Percentiles rank a stretch among this genome's conserved stretches.
These are phyloP conservation scores for Vicia sativa DNA, from an alignment of 306 rosid genomes.

Conservation along the genomic window DNA sequence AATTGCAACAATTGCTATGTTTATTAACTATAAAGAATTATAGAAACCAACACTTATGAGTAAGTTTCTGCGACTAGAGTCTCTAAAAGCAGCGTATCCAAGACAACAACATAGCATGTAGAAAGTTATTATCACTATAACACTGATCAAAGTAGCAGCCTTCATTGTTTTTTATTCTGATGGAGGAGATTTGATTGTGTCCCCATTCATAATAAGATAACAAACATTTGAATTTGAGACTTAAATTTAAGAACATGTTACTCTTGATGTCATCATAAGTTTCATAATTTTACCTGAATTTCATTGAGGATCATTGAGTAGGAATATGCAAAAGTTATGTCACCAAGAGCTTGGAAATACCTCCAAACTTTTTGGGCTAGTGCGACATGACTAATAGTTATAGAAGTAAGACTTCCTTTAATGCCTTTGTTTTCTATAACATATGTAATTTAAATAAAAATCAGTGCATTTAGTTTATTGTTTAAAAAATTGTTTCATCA, in stretches of 20 bases:
- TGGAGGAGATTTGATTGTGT: constrained; percentile 51
- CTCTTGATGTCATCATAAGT: no score
- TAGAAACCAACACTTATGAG: constrained; percentile 48
- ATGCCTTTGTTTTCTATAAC: constrained; percentile 33
- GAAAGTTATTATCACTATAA: constrained; percentile 40
- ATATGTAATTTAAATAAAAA: constrained; percentile 24
- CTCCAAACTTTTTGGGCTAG: constrained; percentile 44
- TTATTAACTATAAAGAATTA: constrained; percentile 50
- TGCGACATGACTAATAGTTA: constrained; percentile 36
- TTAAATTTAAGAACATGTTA: neutral
- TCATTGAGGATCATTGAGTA: constrained; percentile 54
- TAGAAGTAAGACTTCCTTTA: constrained; percentile 45
- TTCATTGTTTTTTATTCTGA: constrained; percentile 45
- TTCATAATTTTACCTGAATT: constrained; percentile 43
- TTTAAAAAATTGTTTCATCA: no score
- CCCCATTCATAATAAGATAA: constrained; percentile 36
- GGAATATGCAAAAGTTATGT: constrained; percentile 55
- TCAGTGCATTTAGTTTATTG: neutral
- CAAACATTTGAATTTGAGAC: constrained; percentile 17
- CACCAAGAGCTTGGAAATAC: constrained; percentile 51
- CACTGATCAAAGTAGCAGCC: constrained; percentile 37
- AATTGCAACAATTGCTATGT: no score
- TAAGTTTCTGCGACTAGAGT: constrained; percentile 45
- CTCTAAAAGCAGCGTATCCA: constrained; percentile 54
- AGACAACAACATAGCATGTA: constrained; percentile 48